Percentiles rank a stretch among this genome's conserved stretches.
Conservation (phyloP, 1,284 basidiomycete species). For the Mycena citricolor region DNA sequence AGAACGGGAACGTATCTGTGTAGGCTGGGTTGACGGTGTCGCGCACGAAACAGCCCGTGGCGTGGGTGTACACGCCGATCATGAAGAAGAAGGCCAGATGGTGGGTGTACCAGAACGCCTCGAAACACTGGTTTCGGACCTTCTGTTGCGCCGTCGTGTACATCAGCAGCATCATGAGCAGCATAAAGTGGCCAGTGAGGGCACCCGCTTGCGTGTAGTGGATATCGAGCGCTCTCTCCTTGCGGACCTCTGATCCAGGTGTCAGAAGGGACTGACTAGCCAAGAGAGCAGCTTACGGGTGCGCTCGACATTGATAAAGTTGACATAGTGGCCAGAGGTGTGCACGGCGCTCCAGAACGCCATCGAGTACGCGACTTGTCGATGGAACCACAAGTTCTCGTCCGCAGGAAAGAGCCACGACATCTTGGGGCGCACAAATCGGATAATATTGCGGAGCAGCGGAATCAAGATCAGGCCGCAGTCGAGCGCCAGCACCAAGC, state of each 20-base stretch:
- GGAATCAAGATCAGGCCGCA: slow-evolving; percentile 81
- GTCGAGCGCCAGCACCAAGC: slow-evolving; percentile 80
- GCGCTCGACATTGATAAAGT: slow-evolving; percentile 84
- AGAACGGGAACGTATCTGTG: slow-evolving; percentile 74
- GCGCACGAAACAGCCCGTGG: slow-evolving; percentile 90
- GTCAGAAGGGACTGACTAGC: background rate
- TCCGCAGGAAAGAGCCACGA: slow-evolving; percentile 82
- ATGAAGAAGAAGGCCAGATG: slow-evolving; percentile 91
- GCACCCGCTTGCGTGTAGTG: slow-evolving; percentile 85
- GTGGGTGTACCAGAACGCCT: slow-evolving; percentile 93
- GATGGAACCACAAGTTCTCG: slow-evolving; percentile 91
- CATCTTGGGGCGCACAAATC: slow-evolving; percentile 73
- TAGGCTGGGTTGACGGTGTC: slow-evolving; percentile 71
- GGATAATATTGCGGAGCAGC: slow-evolving; percentile 82
- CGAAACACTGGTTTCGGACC: slow-evolving; percentile 83
- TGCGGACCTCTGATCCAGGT: slow-evolving; percentile 64
- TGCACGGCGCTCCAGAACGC: slow-evolving; percentile 86
- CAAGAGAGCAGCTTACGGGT: slow-evolving; percentile 52
- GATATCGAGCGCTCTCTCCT: slow-evolving; percentile 71
- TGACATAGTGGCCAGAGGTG: slow-evolving; percentile 87
- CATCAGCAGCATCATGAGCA: slow-evolving; percentile 84
- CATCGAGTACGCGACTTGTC: slow-evolving; percentile 88
- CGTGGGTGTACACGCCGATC: slow-evolving; percentile 84
- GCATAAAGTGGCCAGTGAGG: slow-evolving; percentile 88
- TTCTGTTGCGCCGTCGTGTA: slow-evolving; percentile 83